A percentile compares a stretch with the other conserved stretches of the same genome.
phyloP scores from a whole-genome alignment of 2,329 filamentous ascomycete species.

The Beauveria asiatica region DNA sequence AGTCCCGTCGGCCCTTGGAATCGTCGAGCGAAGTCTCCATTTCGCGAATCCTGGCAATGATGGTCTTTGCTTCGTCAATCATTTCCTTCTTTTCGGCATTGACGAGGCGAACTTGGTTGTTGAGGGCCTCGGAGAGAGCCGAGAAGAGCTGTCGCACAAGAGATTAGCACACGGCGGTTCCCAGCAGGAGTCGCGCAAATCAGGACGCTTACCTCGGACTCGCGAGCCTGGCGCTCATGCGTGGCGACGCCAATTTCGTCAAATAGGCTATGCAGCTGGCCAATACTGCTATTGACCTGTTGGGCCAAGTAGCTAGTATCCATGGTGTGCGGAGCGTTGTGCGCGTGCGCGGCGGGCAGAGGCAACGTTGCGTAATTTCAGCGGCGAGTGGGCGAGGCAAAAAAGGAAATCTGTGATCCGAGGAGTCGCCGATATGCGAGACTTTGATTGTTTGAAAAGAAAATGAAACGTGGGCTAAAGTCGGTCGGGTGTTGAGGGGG shows the following conservation, averaged over 20 bases:
- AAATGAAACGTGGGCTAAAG: not conserved
- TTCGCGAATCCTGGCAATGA: slow-evolving; percentile 79
- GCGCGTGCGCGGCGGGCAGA: not conserved
- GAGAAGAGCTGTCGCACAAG: slow-evolving; percentile 63
- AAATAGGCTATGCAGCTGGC: slow-evolving; percentile 86
- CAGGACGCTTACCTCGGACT: slow-evolving; percentile 63
- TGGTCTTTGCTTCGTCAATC: slow-evolving; percentile 78
- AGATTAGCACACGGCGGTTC: not conserved
- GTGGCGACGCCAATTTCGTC: slow-evolving; percentile 94
- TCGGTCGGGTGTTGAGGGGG: not conserved
- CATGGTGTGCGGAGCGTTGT: slow-evolving; percentile 40
- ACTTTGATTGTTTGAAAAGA: not conserved
- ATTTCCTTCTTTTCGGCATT: slow-evolving; percentile 82
- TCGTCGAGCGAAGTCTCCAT: slow-evolving; percentile 90
- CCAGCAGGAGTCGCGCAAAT: not conserved
- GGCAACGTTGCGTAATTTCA: not conserved
- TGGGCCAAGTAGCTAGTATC: slow-evolving; percentile 89
- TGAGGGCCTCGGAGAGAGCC: slow-evolving; percentile 82
- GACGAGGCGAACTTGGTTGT: slow-evolving; percentile 80
- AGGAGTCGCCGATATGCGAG: not conserved
- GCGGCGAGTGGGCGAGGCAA: not conserved
- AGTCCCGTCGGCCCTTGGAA: slow-evolving; percentile 53
- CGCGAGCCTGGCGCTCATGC: slow-evolving; percentile 84
- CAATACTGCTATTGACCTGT: slow-evolving; percentile 90
- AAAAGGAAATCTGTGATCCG: not conserved